These are phyloP conservation scores for Boletus subparvulus DNA, from an alignment of 768 basidiomycete genomes.

Conservation along the genomic window DNA sequence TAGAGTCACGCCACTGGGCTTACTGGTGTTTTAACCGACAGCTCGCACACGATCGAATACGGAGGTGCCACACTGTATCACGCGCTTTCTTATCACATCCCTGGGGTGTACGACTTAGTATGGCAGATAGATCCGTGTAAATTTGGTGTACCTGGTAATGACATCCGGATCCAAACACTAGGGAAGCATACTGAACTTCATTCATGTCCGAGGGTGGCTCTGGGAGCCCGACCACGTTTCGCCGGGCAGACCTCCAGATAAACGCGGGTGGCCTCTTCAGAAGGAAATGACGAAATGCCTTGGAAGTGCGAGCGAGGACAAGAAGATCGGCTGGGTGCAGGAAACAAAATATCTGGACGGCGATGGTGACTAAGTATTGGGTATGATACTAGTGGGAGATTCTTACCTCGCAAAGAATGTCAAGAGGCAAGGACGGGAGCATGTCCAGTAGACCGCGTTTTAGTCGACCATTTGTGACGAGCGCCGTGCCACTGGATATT, in stretches of 20 bases:
- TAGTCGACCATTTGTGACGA: background rate
- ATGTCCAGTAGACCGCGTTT: constrained; percentile 21
- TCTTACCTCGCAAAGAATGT: constrained; percentile 29
- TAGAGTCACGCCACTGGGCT: background rate
- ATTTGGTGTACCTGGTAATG: constrained; percentile 30
- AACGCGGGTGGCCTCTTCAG: constrained; percentile 31
- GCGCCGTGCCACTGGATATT: background rate
- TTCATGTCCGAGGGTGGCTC: constrained; percentile 45
- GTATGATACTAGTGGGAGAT: background rate
- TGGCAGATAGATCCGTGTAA: background rate
- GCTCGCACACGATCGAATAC: constrained; percentile 31
- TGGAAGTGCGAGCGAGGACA: constrained; percentile 44
- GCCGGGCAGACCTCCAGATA: constrained; percentile 35
- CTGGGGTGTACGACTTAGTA: constrained; percentile 10
- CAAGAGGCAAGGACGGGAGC: constrained; percentile 38
- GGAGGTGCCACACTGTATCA: constrained; percentile 33
- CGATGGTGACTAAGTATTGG: background rate
- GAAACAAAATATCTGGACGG: constrained; percentile 42
- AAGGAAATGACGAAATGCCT: constrained; percentile 40
- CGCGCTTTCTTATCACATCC: constrained; percentile 26
- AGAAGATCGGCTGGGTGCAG: constrained; percentile 48
- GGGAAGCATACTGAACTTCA: constrained; percentile 50
- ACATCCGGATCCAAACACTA: constrained; percentile 49
- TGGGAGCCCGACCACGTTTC: constrained; percentile 42
- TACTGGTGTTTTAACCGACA: constrained; percentile 29